These are phyloP conservation scores for Xylariaceae sp. DNA, from an alignment of 2,329 filamentous ascomycete genomes.

Conservation along the genomic window DNA sequence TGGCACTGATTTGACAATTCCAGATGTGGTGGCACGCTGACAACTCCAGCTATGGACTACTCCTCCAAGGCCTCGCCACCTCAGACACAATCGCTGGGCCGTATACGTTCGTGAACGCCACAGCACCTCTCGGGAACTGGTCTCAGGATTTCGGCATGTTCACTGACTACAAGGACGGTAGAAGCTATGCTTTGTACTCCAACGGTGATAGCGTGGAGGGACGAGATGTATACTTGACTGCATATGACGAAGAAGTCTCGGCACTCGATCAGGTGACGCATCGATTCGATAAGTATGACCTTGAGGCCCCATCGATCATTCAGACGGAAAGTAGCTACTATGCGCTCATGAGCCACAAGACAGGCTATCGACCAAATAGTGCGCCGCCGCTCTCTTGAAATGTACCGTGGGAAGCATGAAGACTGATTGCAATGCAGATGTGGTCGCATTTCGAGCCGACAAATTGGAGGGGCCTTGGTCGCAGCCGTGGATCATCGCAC, in stretches of 20 bases:
- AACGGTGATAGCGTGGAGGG: slow-evolving; percentile 53
- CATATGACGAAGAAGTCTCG: slow-evolving; percentile 48
- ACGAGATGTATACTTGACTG: slow-evolving; percentile 53
- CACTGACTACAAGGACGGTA: slow-evolving; percentile 54
- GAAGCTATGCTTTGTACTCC: slow-evolving; percentile 53
- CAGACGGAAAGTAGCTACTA: slow-evolving; percentile 58
- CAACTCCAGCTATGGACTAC: slow-evolving; percentile 50
- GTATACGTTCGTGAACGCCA: slow-evolving; percentile 50
- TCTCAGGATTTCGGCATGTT: slow-evolving; percentile 60
- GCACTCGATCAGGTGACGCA: slow-evolving; percentile 47
- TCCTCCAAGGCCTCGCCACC: slow-evolving; percentile 53
- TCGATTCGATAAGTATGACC: slow-evolving; percentile 55
- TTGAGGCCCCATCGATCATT: slow-evolving; percentile 57
- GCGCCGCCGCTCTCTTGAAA: background rate
- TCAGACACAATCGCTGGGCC: slow-evolving; percentile 49
- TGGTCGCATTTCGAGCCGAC: slow-evolving; percentile 52
- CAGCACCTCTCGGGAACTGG: slow-evolving; percentile 56
- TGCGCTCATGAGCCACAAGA: slow-evolving; percentile 60
- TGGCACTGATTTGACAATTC: background rate
- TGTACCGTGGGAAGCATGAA: background rate
- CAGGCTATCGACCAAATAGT: slow-evolving; percentile 57
- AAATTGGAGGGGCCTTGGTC: slow-evolving; percentile 47
- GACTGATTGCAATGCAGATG: slow-evolving; percentile 26
- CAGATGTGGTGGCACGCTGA: slow-evolving; percentile 59
- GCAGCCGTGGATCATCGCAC: slow-evolving; percentile 48